Conservation (phyloP, 2,329 filamentous ascomycete genomes). For the Spiromastix sp. region DNA sequence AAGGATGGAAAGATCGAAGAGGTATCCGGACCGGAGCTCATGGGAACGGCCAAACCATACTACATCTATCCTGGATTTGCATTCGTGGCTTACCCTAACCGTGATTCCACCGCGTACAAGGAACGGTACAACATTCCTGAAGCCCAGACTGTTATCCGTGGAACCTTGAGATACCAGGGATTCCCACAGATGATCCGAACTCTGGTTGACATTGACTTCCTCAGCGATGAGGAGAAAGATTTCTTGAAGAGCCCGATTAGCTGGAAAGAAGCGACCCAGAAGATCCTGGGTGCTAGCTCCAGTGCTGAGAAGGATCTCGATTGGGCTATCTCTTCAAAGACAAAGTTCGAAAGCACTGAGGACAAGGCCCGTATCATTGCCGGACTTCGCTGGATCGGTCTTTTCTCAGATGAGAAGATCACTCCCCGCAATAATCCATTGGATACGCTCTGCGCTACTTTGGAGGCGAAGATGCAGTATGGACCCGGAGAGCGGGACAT, state of each 20-base stretch:
- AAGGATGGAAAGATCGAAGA: slow-evolving; percentile 66
- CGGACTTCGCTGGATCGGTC: slow-evolving; percentile 60
- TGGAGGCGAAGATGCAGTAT: slow-evolving; percentile 89
- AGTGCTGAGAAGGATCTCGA: slow-evolving; percentile 58
- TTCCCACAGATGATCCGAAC: slow-evolving; percentile 86
- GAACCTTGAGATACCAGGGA: slow-evolving; percentile 75
- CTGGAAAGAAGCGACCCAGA: slow-evolving; percentile 78
- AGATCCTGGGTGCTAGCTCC: slow-evolving; percentile 61
- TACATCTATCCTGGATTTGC: slow-evolving; percentile 80
- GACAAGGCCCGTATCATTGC: slow-evolving; percentile 60
- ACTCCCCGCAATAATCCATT: slow-evolving; percentile 68
- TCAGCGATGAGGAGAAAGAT: slow-evolving; percentile 58
- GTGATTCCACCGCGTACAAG: slow-evolving; percentile 78
- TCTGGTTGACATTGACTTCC: slow-evolving; percentile 83
- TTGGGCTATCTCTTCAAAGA: slow-evolving; percentile 64
- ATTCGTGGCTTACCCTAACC: slow-evolving; percentile 88
- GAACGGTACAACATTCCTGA: slow-evolving; percentile 89
- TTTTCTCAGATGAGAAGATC: slow-evolving; percentile 59
- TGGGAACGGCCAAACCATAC: slow-evolving; percentile 82
- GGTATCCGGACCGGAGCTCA: slow-evolving; percentile 58
- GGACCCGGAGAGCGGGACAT: slow-evolving; percentile 73
- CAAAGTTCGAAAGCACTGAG: slow-evolving; percentile 57
- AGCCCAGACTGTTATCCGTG: slow-evolving; percentile 74
- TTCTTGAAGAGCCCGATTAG: slow-evolving; percentile 56
- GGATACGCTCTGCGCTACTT: slow-evolving; percentile 79